Base-by-base conservation (phyloP, 805 yeast genomes). In the Candida anglica region DNA sequence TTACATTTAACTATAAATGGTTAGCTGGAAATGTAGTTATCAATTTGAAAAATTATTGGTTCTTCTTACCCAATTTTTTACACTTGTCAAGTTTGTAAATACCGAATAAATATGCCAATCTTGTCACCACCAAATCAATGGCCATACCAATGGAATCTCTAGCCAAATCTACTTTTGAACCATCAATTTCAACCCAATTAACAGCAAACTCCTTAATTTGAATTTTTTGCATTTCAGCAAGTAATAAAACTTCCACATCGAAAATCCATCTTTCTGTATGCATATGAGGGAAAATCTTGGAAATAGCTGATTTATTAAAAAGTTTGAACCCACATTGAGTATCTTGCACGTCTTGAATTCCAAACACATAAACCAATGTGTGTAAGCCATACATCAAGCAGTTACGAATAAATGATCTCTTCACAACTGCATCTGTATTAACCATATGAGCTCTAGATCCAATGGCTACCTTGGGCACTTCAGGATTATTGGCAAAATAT, bases 191-290 rank as follows among this genome's bases (percentile, higher is more conserved):
- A 59, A 88, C 96, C 98, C 98, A 93, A 40, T 83, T 83, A 25
- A 93, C 86, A 7, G 96, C 79, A 14, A 89, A 75, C 63, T 93
- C 98, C 33, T 60, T 64, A 30, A 89, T 70, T 3, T 73, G 70
- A 25, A 91, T 79, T 0, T 60, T 47, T 54, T 86, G 86, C 41
- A 85, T 68, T 45, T 77, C 75, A 1, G 89, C 96, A 39, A 93
- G 64, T 34, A 93, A 75, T 44, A 93, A 67, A 11, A 91, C 76
- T 63, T 93, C 98, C 20, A 93, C 97, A 53, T 93, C 98, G 60
- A 93, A 93, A 23, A 93, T 93, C 98, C 98, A 93, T 33, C 98
- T 81, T 59, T 93, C 98, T 8, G 95, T 91, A 57, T 91, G 97
- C 84, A 93, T 75, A 44, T 74, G 79, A 2, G 97, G 96, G 58